Conservation (phyloP, 768 basidiomycete genomes). For the Gloeophyllum trabeum region DNA sequence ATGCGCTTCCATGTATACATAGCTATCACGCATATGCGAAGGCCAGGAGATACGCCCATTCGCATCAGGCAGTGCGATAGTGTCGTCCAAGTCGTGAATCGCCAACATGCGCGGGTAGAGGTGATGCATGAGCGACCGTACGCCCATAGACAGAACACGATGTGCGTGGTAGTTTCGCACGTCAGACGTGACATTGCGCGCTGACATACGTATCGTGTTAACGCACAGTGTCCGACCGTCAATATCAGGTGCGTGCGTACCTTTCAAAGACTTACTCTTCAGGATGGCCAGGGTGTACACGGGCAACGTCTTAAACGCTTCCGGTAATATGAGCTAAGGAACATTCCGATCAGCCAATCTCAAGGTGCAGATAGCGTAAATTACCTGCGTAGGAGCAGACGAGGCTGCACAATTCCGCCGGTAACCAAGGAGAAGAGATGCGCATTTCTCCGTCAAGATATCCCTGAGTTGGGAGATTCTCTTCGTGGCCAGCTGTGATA, state of each 20-base stretch:
- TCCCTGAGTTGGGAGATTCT: slow-evolving; percentile 72
- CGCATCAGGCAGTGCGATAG: slow-evolving; percentile 56
- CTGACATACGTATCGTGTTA: slow-evolving; percentile 25
- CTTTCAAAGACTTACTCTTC: slow-evolving; percentile 92
- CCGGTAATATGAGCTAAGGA: slow-evolving; percentile 82
- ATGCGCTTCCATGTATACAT: slow-evolving; percentile 80
- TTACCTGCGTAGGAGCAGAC: slow-evolving; percentile 68
- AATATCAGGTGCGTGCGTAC: too few relatives aligned
- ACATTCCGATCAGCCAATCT: slow-evolving; percentile 4
- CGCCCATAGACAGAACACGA: slow-evolving; percentile 57
- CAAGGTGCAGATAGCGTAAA: slow-evolving; percentile 7
- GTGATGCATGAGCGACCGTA: slow-evolving; percentile 60
- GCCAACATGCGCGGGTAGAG: slow-evolving; percentile 87
- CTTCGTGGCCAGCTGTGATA: slow-evolving; percentile 46
- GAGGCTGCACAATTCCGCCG: slow-evolving; percentile 80
- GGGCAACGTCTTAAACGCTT: slow-evolving; percentile 81
- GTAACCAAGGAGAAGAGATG: slow-evolving; percentile 75
- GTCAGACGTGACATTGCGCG: slow-evolving; percentile 83
- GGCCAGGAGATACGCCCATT: slow-evolving; percentile 55
- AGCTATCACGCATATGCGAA: slow-evolving; percentile 67
- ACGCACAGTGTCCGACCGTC: slow-evolving; percentile 2
- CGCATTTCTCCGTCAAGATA: slow-evolving; percentile 74
- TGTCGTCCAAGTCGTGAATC: slow-evolving; percentile 71
- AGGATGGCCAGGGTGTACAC: slow-evolving; percentile 70
- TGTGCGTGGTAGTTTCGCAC: slow-evolving; percentile 84